Conservation (phyloP, 768 basidiomycete genomes). For the Coprinopsis strossmayeri region DNA sequence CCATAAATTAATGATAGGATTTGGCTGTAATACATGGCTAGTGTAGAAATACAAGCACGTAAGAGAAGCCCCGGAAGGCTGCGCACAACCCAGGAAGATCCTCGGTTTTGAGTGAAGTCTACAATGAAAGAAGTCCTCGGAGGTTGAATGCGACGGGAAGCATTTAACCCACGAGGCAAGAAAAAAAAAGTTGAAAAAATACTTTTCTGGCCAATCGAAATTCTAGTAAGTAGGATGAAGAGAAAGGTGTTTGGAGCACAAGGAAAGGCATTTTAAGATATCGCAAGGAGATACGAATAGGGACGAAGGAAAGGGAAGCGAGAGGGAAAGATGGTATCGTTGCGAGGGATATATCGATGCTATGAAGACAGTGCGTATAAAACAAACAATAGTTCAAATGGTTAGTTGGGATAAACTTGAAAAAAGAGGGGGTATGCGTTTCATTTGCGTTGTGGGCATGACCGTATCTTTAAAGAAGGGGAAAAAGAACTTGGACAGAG, state of each 20-base stretch:
- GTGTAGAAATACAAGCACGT: neutral
- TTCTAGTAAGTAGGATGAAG: neutral
- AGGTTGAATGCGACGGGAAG: neutral
- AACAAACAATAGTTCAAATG: no score
- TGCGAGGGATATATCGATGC: neutral
- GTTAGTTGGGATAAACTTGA: no score
- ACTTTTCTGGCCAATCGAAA: no score
- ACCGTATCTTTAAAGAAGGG: no score
- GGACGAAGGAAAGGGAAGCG: neutral
- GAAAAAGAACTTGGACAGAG: no score
- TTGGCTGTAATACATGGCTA: neutral
- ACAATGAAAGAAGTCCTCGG: conserved; percentile 2
- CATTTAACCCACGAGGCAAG: neutral
- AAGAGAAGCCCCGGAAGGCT: neutral
- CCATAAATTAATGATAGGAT: neutral
- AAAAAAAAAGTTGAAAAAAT: neutral
- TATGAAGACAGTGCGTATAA: neutral
- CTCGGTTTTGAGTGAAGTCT: neutral
- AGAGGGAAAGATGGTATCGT: neutral
- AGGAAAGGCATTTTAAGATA: neutral
- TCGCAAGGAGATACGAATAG: neutral
- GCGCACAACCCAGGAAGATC: no score
- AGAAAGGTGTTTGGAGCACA: neutral
- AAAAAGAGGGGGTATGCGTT: no score
- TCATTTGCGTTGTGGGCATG: no score